phyloP scores from a whole-genome alignment of 2,329 filamentous ascomycete species.

The Colletotrichum sp. region DNA sequence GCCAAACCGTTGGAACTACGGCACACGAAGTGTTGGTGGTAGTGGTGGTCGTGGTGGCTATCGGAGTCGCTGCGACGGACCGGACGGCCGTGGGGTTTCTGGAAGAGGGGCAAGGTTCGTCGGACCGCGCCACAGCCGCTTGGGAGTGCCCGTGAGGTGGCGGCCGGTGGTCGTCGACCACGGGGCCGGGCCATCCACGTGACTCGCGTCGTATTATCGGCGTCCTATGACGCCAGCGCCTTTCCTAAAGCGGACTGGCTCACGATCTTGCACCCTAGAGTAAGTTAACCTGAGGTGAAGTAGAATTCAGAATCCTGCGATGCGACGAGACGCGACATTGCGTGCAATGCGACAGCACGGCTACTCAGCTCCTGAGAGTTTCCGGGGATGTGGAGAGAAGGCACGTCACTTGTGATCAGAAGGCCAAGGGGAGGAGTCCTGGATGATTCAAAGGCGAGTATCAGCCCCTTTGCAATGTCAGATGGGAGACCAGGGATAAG shows the following conservation, averaged over 20 bases:
- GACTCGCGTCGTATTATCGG: conserved; percentile 8
- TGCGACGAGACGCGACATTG: neutral
- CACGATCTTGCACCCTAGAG: neutral
- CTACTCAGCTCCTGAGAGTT: neutral
- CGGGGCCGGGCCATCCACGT: conserved; percentile 4
- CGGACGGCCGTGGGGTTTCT: neutral
- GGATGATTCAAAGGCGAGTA: neutral
- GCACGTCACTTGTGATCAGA: neutral
- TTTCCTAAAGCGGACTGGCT: neutral
- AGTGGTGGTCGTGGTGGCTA: neutral
- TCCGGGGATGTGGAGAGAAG: neutral
- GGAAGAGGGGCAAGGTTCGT: neutral
- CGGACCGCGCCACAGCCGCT: conserved; percentile 14
- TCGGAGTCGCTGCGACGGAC: neutral
- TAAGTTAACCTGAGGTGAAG: neutral
- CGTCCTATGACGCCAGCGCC: conserved; percentile 12
- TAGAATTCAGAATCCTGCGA: neutral
- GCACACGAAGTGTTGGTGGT: neutral
- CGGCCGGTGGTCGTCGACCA: conserved; percentile 4
- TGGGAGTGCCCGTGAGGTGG: conserved; percentile 1
- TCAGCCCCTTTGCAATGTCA: neutral
- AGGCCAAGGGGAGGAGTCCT: neutral
- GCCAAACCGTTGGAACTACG: neutral
- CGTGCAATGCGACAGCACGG: neutral
- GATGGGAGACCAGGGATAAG: neutral